Base-by-base conservation (phyloP, 2,329 filamentous ascomycete species). In the Penicillium sp. region DNA sequence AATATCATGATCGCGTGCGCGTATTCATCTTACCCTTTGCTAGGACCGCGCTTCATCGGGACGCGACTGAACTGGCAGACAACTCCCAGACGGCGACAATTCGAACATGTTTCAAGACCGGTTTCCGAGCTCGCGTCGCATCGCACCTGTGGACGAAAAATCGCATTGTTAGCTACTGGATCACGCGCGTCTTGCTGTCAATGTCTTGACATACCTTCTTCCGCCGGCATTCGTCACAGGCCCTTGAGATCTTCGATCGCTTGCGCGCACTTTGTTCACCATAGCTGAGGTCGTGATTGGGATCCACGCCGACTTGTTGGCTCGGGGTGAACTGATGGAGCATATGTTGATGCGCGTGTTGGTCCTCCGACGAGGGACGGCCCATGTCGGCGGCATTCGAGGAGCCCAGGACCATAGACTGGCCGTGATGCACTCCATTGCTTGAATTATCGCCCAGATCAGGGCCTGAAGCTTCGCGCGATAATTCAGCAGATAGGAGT, bases 11-110 rank as follows among this genome's bases (percentile, higher is more conserved):
- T 10, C 7, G 5, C 17, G 29, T 21, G 49, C 52, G 34, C 17
- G 33, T 45, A 36, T 49, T 46, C 9, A 23, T 57, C 59, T 63
- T 80, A 90, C 81, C 91, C 91, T 81, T 96, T 96, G 67, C 88
- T 94, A 2, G 91, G 91, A 1, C 91, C 91, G 54, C 90, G 82
- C 72, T 94, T 96, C 80, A 94, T 90, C 1, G 90, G 91, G 47
- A 94, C 87, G 44, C 91, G 84, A 70, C 89, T 95, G 68, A 96
- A 96, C 17, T 91, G 81, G 72, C 91, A 96, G 18, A 79, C 78
- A n/a, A 86, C 83, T n/a, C 83, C 83, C 7, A 89, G 86, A 46
- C 90, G 84, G 48, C 86, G 85, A 69, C 91, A 96, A 65, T 90
- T 93, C 2, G 88, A 89, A 65, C 91, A 96, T 5, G 88, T 86